Base-by-base conservation (phyloP, 1,284 basidiomycete species). In the Cryptococcus deneoformans region DNA sequence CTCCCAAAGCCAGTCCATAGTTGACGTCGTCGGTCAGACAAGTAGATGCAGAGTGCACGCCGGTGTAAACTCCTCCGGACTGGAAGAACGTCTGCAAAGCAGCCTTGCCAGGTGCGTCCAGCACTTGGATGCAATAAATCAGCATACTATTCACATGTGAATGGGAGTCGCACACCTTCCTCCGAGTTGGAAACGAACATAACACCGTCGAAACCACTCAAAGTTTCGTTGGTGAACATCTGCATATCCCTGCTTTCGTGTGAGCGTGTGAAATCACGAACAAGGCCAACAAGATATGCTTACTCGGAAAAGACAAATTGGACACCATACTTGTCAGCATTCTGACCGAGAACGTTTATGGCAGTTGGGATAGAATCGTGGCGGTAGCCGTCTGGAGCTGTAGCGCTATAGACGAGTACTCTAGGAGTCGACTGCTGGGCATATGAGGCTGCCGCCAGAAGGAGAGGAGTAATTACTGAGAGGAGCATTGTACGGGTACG, bases 301-400 rank as follows among this genome's bases (percentile, higher is more conserved):
- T 51, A 75, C 74, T 90, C 88, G 11, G 87, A 86, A 44, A 85
- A 79, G 50, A 83, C 82, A 62, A 90, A 88, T 14, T 79, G 66
- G 35, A 87, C 80, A 55, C 82, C 77, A 65, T 81, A 79, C n/a
- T 55, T 51, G 3, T 39, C 42, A 0, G 62, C 67, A 36, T 65
- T 61, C 43, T 67, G 40, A 20, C 63, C 60, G 48, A 90, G 80
- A 1, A 85, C 84, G 44, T 81, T 72, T 40, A 85, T 83, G 24
- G 86, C 85, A 2, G 83, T 85, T 0, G 88, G 87, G 57, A 91
- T 90, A 2, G 86, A 88, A 66, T 89, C 88, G 73, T 91, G 89
- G 52, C 87, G 79, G 59, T 75, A 81, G 20, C 79, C 78, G 11
- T 11, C 40, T 29, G 29, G 29, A n/a, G 57, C 61, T 4, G 71